Evolutionary conservation across 1,284 basidiomycete genomes (phyloP).

Genomic region (Trichosporon faecale): DNA sequence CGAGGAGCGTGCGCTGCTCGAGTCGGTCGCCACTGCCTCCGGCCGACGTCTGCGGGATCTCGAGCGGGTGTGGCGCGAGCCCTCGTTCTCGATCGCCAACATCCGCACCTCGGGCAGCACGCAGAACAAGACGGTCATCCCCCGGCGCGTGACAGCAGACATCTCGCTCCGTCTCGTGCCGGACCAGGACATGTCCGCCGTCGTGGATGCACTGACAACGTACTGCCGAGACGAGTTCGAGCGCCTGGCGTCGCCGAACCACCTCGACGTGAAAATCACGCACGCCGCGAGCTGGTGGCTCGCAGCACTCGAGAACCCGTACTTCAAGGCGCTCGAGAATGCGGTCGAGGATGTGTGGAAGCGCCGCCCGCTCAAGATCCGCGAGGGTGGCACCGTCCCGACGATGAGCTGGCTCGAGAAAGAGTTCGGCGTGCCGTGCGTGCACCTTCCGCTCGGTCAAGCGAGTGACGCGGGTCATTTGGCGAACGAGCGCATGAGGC

Average conservation of each 20-base stretch:
- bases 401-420: slow-evolving; percentile 90
- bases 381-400: slow-evolving; percentile 87
- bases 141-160: slow-evolving; percentile 71
- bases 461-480: slow-evolving; percentile 50
- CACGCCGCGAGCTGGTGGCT: slow-evolving; percentile 96
- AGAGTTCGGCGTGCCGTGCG: slow-evolving; percentile 61
- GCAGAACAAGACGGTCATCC: slow-evolving; percentile 71
- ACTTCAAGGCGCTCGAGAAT: slow-evolving; percentile 76
- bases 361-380: slow-evolving; percentile 74
- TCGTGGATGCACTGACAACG: slow-evolving; percentile 62
- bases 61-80: slow-evolving; percentile 67
- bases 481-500: slow-evolving; percentile 53
- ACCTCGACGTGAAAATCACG: slow-evolving; percentile 70
- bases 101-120: slow-evolving; percentile 38
- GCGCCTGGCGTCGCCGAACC: slow-evolving; percentile 65
- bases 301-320: slow-evolving; percentile 73
- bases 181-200: slow-evolving; percentile 71
- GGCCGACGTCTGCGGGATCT: slow-evolving; percentile 65
- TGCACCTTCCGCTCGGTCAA: slow-evolving; percentile 51
- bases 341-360: slow-evolving; percentile 84
- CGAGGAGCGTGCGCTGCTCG: slow-evolving; percentile 66
- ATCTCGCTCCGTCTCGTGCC: slow-evolving; percentile 89
- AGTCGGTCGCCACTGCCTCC: slow-evolving; percentile 63
- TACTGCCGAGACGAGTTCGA: slow-evolving; percentile 65
- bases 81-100: slow-evolving; percentile 48